phyloP scores from a whole-genome alignment of 495 filamentous ascomycete species.

The Xanthoparmelia taractica region DNA sequence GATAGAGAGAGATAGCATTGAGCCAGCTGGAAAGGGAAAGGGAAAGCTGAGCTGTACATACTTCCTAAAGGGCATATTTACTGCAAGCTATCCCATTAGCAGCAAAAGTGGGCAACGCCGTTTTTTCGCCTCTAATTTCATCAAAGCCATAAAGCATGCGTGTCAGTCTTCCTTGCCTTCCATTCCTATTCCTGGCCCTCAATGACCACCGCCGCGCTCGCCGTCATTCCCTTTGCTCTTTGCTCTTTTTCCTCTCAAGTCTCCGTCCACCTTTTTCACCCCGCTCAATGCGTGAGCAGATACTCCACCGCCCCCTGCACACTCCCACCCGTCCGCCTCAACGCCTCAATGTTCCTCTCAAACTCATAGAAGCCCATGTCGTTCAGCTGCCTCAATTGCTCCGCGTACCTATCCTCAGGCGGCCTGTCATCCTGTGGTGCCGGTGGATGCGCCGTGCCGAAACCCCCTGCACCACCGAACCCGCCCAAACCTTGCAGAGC shows the following conservation, averaged over 20 bases:
- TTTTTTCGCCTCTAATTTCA: not conserved
- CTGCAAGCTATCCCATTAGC: not conserved
- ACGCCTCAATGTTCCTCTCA: slow-evolving; percentile 80
- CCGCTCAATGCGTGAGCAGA: slow-evolving; percentile 37
- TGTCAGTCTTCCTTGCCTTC: not conserved
- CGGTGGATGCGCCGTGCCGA: slow-evolving; percentile 35
- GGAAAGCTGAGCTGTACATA: slow-evolving; percentile 6
- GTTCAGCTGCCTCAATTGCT: slow-evolving; percentile 87
- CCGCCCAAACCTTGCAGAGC: slow-evolving; percentile 37
- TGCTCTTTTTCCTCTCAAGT: not conserved
- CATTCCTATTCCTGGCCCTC: not conserved
- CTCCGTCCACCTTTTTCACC: not conserved
- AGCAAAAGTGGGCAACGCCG: not conserved
- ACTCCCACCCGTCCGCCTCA: slow-evolving; percentile 84
- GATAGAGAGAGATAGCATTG: not conserved
- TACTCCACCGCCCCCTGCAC: slow-evolving; percentile 93
- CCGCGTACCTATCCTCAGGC: slow-evolving; percentile 86
- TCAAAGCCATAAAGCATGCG: not conserved
- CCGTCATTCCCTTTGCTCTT: not conserved
- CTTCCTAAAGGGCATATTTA: not conserved
- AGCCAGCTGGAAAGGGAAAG: slow-evolving; percentile 3
- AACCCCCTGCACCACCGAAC: slow-evolving; percentile 29
- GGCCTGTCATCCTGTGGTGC: slow-evolving; percentile 70
- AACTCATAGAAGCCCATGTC: slow-evolving; percentile 99
- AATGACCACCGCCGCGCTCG: not conserved